Percentiles rank a stretch among this genome's conserved stretches.
Evolutionary conservation across 257 asterid species (phyloP).

Genomic region (Solanum sitiens): DNA sequence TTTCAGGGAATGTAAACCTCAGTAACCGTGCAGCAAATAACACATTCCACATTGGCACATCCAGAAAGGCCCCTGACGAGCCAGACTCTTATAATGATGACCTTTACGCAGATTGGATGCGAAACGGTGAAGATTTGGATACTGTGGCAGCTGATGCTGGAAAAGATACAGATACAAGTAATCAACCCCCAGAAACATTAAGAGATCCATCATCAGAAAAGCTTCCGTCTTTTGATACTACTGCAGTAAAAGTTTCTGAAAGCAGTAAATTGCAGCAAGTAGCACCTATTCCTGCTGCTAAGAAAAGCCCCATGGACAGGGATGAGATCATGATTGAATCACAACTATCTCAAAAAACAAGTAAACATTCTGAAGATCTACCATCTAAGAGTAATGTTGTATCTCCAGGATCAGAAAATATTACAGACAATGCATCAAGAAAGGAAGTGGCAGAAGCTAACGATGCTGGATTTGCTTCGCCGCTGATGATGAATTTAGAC

Average conservation of each 20-base stretch:
- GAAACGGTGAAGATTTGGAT: conserved; percentile 29
- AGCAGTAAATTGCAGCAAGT: not conserved
- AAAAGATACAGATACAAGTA: conserved; percentile 1
- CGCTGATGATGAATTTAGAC: conserved; percentile 6
- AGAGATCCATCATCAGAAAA: conserved; percentile 1
- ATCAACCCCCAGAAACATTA: conserved; percentile 4
- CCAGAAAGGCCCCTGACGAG: conserved; percentile 18
- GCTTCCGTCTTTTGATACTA: conserved; percentile 4
- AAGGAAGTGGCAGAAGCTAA: conserved; percentile 5
- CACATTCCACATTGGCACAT: conserved; percentile 11
- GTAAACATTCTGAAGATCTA: not conserved
- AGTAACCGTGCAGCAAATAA: conserved; percentile 11
- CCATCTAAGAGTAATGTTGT: conserved; percentile 1
- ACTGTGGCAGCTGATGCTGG: conserved; percentile 14
- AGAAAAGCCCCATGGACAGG: conserved; percentile 1
- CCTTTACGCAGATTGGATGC: conserved; percentile 41
- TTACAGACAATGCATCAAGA: conserved; percentile 4
- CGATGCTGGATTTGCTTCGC: conserved; percentile 1
- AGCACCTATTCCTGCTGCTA: conserved; percentile 1
- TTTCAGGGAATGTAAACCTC: conserved; percentile 7
- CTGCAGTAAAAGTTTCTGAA: not conserved
- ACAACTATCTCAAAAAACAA: not conserved
- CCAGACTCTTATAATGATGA: conserved; percentile 47
- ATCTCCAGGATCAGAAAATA: not conserved
- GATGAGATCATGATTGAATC: conserved; percentile 35